Base-by-base conservation (phyloP, 2,329 filamentous ascomycete genomes). In the Elsinoe perseae region DNA sequence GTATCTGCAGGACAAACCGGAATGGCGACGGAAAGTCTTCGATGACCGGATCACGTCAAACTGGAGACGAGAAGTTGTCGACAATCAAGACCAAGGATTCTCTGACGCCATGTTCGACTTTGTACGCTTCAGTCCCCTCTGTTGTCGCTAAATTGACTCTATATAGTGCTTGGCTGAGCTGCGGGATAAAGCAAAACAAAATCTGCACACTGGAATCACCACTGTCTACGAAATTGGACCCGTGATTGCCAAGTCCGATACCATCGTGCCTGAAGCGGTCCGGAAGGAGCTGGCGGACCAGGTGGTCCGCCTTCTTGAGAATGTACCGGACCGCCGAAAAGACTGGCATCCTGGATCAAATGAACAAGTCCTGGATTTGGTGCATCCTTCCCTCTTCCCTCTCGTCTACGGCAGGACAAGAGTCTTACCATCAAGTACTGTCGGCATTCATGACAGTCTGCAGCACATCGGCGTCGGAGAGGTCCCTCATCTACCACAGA, bases 361-460 rank as follows among this genome's bases (percentile, higher is more conserved):
- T 28, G 66, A 71, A 0, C 76, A 75, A 58, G 81, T 87, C 1
- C 75, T 83, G 0, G 78, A 87, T 63, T 69, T 86, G 1, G 75
- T 86, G 4, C 77, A 86, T 60, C 82, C 83, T 1, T 86, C 81
- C 0, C 70, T 86, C 5, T 86, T 77, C 60, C 82, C 83, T 0
- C 66, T 86, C 0, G 64, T 80, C 1, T 82, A 80, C 61, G 80
- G 78, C 0, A 66, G 68, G 12, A 75, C 74, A 1, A 70, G 71
- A 2, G 70, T 73, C 2, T 61, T 81, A 0, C 38, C 61, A 8
- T 62, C 68, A 4, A 64, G 63, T 2, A 60, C 57, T 1, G 65
- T 71, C 2, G 58, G 64, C 0, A 58, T 73, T 3, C 46, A 61
- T 1, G 64, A 69, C 27, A 69, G 67, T 20, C 59, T 66, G 4